A percentile compares a stretch with the other conserved stretches of the same genome.
These are phyloP conservation scores for Quercus ilex DNA, from an alignment of 306 rosid genomes.

Conservation along the genomic window DNA sequence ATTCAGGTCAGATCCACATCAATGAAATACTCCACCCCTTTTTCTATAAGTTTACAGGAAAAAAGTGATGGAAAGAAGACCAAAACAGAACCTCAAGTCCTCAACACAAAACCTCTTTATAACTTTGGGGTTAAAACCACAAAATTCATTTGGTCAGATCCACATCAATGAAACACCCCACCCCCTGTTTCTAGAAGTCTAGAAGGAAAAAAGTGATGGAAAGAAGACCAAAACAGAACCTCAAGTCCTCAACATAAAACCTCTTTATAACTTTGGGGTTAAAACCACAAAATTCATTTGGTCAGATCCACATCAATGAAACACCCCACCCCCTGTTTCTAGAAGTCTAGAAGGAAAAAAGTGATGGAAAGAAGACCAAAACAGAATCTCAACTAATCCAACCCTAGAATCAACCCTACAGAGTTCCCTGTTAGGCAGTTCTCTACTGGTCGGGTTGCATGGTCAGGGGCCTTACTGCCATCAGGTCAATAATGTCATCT, in stretches of 20 bases:
- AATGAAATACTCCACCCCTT: background rate
- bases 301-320: too few species aligned
- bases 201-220: too few species aligned
- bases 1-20: background rate
- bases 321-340: too few species aligned
- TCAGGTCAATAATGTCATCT: too few species aligned
- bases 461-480: background rate
- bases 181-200: too few species aligned
- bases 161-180: too few species aligned
- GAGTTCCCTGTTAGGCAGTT: background rate
- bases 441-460: background rate
- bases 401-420: background rate
- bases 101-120: background rate
- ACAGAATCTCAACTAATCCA: background rate
- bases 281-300: background rate
- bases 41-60: background rate
- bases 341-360: too few species aligned
- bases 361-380: too few species aligned
- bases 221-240: background rate
- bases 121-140: background rate
- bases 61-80: background rate
- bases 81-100: background rate
- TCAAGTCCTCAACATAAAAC: background rate
- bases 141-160: background rate
- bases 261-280: background rate